Conservation (phyloP, 768 basidiomycete species). For the Amanita exitialis region DNA sequence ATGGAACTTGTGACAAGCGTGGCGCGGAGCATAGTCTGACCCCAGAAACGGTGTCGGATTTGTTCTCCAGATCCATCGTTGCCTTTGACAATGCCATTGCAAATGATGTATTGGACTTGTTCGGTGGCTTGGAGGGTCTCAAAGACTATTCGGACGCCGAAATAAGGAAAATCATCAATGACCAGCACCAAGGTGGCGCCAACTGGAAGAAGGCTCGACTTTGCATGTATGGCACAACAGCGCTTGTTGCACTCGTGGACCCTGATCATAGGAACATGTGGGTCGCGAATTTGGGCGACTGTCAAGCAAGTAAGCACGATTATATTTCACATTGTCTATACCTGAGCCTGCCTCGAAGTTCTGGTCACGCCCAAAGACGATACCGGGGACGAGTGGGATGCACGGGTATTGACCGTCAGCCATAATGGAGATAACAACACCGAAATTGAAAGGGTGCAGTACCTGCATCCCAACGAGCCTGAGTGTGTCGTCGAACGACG, state of each 20-base stretch:
- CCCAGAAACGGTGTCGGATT: conserved; percentile 41
- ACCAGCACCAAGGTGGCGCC: conserved; percentile 43
- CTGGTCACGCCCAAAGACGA: conserved; percentile 38
- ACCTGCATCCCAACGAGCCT: conserved; percentile 60
- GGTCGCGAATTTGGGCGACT: conserved; percentile 77
- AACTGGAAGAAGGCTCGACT: conserved; percentile 59
- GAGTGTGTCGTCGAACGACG: conserved; percentile 58
- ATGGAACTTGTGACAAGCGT: conserved; percentile 17
- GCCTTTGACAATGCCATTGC: conserved; percentile 62
- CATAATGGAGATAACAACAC: conserved; percentile 64
- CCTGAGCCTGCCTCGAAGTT: conserved; percentile 20
- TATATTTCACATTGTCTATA: not conserved
- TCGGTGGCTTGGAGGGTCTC: conserved; percentile 44
- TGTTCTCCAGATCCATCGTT: conserved; percentile 46
- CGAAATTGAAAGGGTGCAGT: conserved; percentile 54
- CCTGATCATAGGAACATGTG: conserved; percentile 60
- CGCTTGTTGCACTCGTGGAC: conserved; percentile 63
- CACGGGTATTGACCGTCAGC: conserved; percentile 48
- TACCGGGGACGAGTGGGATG: conserved; percentile 39
- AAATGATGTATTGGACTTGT: conserved; percentile 51
- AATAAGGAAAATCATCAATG: conserved; percentile 54
- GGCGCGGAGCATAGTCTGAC: conserved; percentile 19
- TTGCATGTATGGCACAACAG: conserved; percentile 76
- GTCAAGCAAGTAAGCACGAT: conserved; percentile 53
- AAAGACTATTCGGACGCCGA: conserved; percentile 42